Evolutionary conservation across 2,329 filamentous ascomycete species (phyloP).

Genomic region (Rutstroemia sp.): DNA sequence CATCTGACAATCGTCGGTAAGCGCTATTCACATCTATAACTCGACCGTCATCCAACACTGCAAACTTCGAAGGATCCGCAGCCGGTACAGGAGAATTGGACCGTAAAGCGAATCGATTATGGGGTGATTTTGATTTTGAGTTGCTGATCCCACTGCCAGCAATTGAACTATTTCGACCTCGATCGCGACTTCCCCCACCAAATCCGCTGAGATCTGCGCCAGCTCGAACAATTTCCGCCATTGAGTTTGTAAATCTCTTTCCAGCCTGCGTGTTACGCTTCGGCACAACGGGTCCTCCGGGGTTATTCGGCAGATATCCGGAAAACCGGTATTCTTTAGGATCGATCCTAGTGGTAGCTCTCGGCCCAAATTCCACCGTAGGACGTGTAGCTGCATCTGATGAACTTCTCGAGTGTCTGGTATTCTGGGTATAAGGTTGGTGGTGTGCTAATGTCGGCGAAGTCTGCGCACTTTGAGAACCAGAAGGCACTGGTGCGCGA

Average conservation of each 20-base stretch:
- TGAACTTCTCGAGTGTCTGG: conserved; percentile 37
- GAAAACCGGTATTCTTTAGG: conserved; percentile 55
- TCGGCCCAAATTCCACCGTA: conserved; percentile 37
- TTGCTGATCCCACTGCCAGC: conserved; percentile 14
- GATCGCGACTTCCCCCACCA: conserved; percentile 18
- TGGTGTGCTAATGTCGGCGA: conserved; percentile 38
- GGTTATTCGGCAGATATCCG: conserved; percentile 46
- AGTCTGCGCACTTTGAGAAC: conserved; percentile 38
- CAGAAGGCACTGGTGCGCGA: conserved; percentile 31
- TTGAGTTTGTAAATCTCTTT: conserved; percentile 34
- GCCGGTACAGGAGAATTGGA: conserved; percentile 23
- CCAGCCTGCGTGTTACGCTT: conserved; percentile 44
- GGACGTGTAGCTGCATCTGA: conserved; percentile 46
- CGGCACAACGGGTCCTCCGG: conserved; percentile 35
- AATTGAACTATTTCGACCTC: conserved; percentile 22
- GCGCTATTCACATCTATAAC: conserved; percentile 61
- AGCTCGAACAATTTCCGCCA: conserved; percentile 46
- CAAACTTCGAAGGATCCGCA: conserved; percentile 27
- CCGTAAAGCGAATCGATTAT: conserved; percentile 23
- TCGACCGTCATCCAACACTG: conserved; percentile 53
- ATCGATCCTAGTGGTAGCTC: conserved; percentile 31
- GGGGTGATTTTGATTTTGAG: conserved; percentile 27
- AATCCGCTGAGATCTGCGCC: conserved; percentile 43
- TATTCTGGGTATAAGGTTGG: conserved; percentile 27
- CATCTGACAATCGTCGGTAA: conserved; percentile 65